phyloP scores from a whole-genome alignment of 176 grass and related monocot genomes.

The Carex pumila region DNA sequence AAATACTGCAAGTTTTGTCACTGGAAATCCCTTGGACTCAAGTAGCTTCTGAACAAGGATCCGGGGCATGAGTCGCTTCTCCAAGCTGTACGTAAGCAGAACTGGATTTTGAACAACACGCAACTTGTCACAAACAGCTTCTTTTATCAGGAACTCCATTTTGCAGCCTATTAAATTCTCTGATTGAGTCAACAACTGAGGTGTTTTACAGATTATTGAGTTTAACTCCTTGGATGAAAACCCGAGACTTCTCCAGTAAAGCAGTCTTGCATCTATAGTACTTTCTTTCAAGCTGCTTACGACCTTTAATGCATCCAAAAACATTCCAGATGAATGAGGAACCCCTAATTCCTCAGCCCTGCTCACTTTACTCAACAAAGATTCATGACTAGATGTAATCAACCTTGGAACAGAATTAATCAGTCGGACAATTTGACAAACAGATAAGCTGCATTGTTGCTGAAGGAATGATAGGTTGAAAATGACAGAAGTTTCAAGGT shows the following conservation, averaged over 20 bases:
- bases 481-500: background rate
- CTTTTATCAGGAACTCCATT: slow-evolving; percentile 32
- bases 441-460: background rate
- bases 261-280: background rate
- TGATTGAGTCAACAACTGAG: background rate
- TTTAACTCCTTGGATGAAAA: background rate
- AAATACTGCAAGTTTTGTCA: too few species aligned
- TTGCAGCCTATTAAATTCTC: background rate
- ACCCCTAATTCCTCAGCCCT: background rate
- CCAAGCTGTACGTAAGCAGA: slow-evolving; percentile 27
- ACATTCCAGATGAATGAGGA: background rate
- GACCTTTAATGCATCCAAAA: background rate
- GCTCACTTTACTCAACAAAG: background rate
- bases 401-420: background rate
- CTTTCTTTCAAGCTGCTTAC: background rate
- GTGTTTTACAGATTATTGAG: background rate
- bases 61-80: slow-evolving; percentile 35
- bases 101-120: slow-evolving; percentile 3
- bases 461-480: background rate
- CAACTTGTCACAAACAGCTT: background rate
- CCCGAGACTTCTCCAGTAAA: background rate
- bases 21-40: slow-evolving; percentile 4
- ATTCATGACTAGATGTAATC: background rate
- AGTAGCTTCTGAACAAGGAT: slow-evolving; percentile 31
- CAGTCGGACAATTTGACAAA: too few species aligned